Evolutionary conservation across 352 stramenopile genomes (phyloP).

Genomic region (Pythium biforme): DNA sequence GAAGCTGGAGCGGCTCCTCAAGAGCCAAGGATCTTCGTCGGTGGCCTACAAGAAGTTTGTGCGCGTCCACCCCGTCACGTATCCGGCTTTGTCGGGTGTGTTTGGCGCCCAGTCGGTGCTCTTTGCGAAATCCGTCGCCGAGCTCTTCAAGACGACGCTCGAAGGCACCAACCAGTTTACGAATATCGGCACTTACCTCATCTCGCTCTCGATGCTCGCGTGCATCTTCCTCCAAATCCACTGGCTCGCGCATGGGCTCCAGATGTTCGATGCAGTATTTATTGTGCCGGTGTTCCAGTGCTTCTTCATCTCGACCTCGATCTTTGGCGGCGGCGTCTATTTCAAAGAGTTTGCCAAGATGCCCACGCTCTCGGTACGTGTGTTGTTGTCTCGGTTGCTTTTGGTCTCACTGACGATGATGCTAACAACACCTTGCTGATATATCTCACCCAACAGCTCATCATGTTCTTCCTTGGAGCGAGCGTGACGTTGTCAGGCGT

Average conservation of each 20-base stretch:
- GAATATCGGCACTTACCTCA: slow-evolving; percentile 71
- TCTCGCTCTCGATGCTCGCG: slow-evolving; percentile 73
- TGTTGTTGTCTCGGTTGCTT: neutral
- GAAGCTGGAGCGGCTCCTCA: slow-evolving; percentile 46
- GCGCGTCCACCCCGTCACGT: slow-evolving; percentile 63
- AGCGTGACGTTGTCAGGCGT: slow-evolving; percentile 72
- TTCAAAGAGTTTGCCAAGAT: slow-evolving; percentile 84
- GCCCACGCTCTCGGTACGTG: slow-evolving; percentile 35
- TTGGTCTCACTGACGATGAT: no score
- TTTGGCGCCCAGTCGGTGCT: slow-evolving; percentile 81
- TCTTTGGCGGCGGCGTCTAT: slow-evolving; percentile 87
- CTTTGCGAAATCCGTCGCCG: slow-evolving; percentile 78
- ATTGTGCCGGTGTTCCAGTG: slow-evolving; percentile 86
- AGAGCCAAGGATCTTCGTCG: slow-evolving; percentile 40
- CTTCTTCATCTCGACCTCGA: slow-evolving; percentile 91
- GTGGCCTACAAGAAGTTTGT: slow-evolving; percentile 52
- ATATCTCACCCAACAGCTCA: slow-evolving; percentile 25
- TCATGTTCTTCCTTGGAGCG: slow-evolving; percentile 74
- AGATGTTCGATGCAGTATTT: slow-evolving; percentile 86
- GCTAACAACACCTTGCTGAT: no score
- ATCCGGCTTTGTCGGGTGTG: slow-evolving; percentile 67
- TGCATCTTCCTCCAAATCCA: slow-evolving; percentile 89
- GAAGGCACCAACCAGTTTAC: slow-evolving; percentile 73
- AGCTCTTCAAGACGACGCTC: slow-evolving; percentile 82
- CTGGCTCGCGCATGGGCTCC: slow-evolving; percentile 80